Evolutionary conservation across 306 rosid species (phyloP), one percentile per base, ranked within the genome.

Genomic region (Cercis canadensis): DNA sequence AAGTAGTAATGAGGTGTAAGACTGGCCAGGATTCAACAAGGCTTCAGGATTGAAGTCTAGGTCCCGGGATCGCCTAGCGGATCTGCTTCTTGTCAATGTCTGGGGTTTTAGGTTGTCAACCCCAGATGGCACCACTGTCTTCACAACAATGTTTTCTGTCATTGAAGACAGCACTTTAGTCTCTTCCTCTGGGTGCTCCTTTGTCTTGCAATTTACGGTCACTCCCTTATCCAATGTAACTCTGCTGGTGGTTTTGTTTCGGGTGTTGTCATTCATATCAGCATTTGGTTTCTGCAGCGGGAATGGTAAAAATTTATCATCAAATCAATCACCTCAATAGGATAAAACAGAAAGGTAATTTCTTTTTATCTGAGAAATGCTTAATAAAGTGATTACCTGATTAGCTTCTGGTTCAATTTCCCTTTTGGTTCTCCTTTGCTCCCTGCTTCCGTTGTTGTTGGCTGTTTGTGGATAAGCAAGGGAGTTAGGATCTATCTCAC

Each of bases 401-500:
- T 67, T 74, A 36, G 76, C 82, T 40, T 86, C 88, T 31, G 57
- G 75, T 41, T 73, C 88, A 68, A 21, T 53, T 52, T 88, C 96
- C 70, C 54, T 88, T 69, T 67, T 86, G 74, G 65, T 60, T 56
- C 70, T 86, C 75, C 61, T 83, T 45, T 83, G 89, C 11, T 57
- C 53, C 72, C 72, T 84, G 69, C 15, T 40, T 62, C 66, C 75
- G 73, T 44, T 74, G 79, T 80, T 70, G 64, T 76, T 87, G 32
- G 76, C 57, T 45, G 85, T 50, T 10, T 88, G 83, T 66, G 87
- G 81, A 75, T 78, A 57, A 60, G 87, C 71, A 29, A 87, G 75
- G 52, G 87, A 54, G 65, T 94, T 90, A 9, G 90, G 76, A 73
- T 95, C 99, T 61, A 91, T 78, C 60, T 95, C 99, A 72, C 86